A percentile compares a stretch with the other conserved stretches of the same genome.
phyloP scores from a whole-genome alignment of 2,329 filamentous ascomycete species.

The Fusarium illudens region DNA sequence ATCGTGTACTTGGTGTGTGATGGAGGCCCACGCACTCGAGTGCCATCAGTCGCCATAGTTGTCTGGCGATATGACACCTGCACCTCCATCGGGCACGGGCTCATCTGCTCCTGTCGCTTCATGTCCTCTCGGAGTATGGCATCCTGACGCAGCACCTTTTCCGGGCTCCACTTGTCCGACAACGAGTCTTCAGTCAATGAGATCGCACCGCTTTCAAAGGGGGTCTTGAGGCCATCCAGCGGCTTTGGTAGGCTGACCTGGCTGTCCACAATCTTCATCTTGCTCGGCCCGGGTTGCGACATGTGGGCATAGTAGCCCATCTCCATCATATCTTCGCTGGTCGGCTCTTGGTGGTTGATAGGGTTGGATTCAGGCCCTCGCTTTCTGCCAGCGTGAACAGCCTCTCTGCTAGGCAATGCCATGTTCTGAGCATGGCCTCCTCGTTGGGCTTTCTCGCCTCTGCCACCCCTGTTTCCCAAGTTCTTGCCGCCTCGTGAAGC shows the following conservation, averaged over 20 bases:
- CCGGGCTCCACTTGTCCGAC: constrained; percentile 29
- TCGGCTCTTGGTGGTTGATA: constrained; percentile 53
- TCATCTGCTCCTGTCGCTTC: background rate
- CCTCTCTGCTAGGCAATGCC: background rate
- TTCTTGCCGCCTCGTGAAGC: background rate
- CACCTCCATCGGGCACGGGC: background rate
- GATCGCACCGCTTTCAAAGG: background rate
- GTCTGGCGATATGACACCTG: background rate
- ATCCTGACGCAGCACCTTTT: constrained; percentile 25
- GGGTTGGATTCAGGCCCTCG: background rate
- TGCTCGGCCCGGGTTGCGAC: background rate
- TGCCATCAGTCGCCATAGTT: background rate
- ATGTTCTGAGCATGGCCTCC: background rate
- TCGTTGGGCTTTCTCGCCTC: background rate
- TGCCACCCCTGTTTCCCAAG: background rate
- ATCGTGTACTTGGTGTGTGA: background rate
- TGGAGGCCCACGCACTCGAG: background rate
- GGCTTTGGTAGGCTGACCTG: background rate
- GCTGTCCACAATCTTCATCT: background rate
- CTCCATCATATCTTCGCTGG: constrained; percentile 57
- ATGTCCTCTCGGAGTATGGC: background rate
- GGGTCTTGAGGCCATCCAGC: background rate
- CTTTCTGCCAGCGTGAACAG: background rate
- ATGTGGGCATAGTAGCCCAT: constrained; percentile 15
- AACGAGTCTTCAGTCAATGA: constrained; percentile 6